These are phyloP conservation scores for Neoboletus brunneissimus DNA, from an alignment of 768 basidiomycete species.

Conservation along the genomic window DNA sequence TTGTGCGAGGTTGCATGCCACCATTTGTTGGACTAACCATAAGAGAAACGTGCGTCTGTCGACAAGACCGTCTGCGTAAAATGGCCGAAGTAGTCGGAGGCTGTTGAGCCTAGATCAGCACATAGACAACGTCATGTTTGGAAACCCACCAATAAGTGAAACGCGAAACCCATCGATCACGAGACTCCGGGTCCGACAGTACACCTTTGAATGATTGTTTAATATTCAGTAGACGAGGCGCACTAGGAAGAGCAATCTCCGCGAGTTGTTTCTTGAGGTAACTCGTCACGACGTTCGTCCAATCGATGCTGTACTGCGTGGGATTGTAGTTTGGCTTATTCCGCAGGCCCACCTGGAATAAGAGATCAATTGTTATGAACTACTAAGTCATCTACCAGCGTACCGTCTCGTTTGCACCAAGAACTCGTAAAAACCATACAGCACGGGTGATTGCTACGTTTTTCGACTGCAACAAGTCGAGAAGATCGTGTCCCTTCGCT, in stretches of 20 bases:
- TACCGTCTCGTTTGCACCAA: slow-evolving; percentile 86
- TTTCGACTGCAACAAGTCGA: slow-evolving; percentile 74
- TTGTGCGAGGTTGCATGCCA: slow-evolving; percentile 77
- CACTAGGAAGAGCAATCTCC: slow-evolving; percentile 77
- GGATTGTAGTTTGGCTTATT: slow-evolving; percentile 82
- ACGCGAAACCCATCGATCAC: slow-evolving; percentile 74
- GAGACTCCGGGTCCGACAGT: slow-evolving; percentile 63
- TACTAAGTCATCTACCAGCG: background rate
- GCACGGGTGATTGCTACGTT: slow-evolving; percentile 78
- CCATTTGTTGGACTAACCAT: slow-evolving; percentile 79
- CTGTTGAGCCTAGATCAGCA: slow-evolving; percentile 35
- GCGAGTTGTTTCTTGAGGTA: slow-evolving; percentile 81
- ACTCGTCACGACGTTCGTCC: slow-evolving; percentile 77
- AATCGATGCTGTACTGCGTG: slow-evolving; percentile 79
- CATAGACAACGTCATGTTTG: background rate
- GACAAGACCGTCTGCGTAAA: slow-evolving; percentile 78
- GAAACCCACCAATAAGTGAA: slow-evolving; percentile 69
- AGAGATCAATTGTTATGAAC: background rate
- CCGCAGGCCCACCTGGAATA: slow-evolving; percentile 60
- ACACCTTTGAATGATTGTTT: slow-evolving; percentile 84
- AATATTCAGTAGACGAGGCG: slow-evolving; percentile 73
- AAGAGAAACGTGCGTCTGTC: slow-evolving; percentile 73
- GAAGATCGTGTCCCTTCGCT: slow-evolving; percentile 78
- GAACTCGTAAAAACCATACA: slow-evolving; percentile 83
- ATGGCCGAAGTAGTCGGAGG: slow-evolving; percentile 66